Evolutionary conservation across 2,329 filamentous ascomycete genomes (phyloP), one percentile per base, ranked within the genome.

Genomic region (Rachicladosporium sp.): DNA sequence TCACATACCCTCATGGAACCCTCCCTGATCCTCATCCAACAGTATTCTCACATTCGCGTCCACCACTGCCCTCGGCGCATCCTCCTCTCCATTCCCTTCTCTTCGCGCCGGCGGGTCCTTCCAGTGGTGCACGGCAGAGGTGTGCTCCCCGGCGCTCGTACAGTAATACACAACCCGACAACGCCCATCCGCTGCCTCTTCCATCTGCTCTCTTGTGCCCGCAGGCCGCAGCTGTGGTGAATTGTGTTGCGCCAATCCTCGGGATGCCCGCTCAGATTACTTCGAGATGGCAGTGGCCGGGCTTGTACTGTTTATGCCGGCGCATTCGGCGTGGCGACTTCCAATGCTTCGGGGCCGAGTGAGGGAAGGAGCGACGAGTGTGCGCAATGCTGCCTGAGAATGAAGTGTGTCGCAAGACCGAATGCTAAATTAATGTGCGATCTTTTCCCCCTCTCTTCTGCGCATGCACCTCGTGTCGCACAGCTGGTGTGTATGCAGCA

Each of bases 131-230:
- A 52, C 37, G 33, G 52, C 47, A 34, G 47, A 48, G n/a, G 53
- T 30, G 15, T 52, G 43, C 33, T 46, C 35, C 33, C 46, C 37
- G 33, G 37, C 39, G 38, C 43, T 49, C 31, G 49, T 47, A 48
- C 53, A 55, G 40, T 50, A 52, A 43, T 58, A 58, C 43, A 58
- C 45, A 35, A 54, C 52, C 43, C 50, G 51, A 47, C 54, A 57
- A 31, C 40, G 40, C 39, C 43, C 45, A 38, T 45, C 45, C n/a
- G 42, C 41, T 37, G 42, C 32, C 45, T 48, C 53, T 52, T 57
- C 54, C 54, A 57, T 56, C 36, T 37, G 39, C 35, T 41, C 35
- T 31, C 23, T 27, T 27, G 23, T 27, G 23, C 7, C 23, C 39
- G 39, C 39, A 41, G 39, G 30, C 34, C 35, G 29, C 35, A 32